Conservation (phyloP, 768 basidiomycete genomes). For the Bullera alba region DNA sequence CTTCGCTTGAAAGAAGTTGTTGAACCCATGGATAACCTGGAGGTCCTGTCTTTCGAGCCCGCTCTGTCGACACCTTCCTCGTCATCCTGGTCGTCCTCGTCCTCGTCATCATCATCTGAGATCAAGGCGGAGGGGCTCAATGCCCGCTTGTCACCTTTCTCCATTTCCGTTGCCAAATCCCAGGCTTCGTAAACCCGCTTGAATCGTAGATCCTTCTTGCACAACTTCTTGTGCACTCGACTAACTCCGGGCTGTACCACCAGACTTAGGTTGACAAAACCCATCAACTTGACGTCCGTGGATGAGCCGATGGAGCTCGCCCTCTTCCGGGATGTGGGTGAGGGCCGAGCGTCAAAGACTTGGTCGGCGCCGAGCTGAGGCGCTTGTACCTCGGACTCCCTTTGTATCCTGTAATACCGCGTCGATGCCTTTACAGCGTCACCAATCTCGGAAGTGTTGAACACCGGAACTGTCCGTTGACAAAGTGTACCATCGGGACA, state of each 20-base stretch:
- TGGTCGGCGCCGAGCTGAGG: neutral
- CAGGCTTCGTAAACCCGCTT: slow-evolving; percentile 42
- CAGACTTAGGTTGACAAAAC: slow-evolving; percentile 23
- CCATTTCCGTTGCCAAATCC: slow-evolving; percentile 26
- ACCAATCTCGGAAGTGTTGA: slow-evolving; percentile 27
- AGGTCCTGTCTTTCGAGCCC: neutral
- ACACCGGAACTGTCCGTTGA: slow-evolving; percentile 26
- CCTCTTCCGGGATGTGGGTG: neutral
- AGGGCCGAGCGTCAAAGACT: neutral
- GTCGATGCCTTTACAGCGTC: slow-evolving; percentile 22
- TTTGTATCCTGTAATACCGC: neutral
- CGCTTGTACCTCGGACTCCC: neutral
- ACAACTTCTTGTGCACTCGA: slow-evolving; percentile 32
- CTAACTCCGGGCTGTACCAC: slow-evolving; percentile 32
- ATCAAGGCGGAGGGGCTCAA: too few species aligned
- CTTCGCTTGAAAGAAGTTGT: too few species aligned
- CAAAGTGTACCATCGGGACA: slow-evolving; percentile 20
- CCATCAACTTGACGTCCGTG: neutral
- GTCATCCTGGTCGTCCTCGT: neutral
- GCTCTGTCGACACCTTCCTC: slow-evolving; percentile 1
- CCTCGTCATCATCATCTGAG: slow-evolving; percentile 3
- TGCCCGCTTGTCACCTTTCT: slow-evolving; percentile 17
- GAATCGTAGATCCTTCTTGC: slow-evolving; percentile 37
- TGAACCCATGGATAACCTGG: too few species aligned
- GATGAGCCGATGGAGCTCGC: too few species aligned